Evolutionary conservation across 441 rosid species (phyloP), one percentile per base, ranked within the genome.

Genomic region (California macrophylla): DNA sequence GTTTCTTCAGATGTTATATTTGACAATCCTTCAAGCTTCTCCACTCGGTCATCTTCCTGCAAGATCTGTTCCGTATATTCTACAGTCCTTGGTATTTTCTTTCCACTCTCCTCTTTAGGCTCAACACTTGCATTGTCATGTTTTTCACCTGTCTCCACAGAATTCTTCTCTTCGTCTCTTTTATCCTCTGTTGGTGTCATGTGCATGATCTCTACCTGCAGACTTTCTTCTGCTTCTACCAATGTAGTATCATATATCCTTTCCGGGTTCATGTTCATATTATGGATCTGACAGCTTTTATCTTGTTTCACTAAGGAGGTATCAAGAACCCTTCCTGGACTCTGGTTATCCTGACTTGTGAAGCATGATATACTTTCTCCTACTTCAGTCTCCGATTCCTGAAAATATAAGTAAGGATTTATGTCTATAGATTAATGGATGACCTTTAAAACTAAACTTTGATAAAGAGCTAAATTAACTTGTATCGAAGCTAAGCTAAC

Each of bases 31-130:
- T 64, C 58, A 42, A 58, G 28, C 21, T 50, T 65, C 28, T 69
- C 67, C 29, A n/a, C 72, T 26, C 10, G 62, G 40, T 68, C 72
- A 67, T 30, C 68, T 25, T 68, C 62, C 45, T 16, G 67, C 25
- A 28, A 0, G 0, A 0, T 63, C 36, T 66, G 15, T 69, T 69
- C 70, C 4, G 7, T 9, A 64, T 54, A 16, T 20, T 54, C 69
- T 69, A 52, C 28, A 0, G 13, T 6, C 0, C 0, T 62, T 1
- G 15, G n/a, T 0, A 40, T 16, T 8, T 26, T 65, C 25, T 63
- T 64, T 20, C 32, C 21, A 42, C 68, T 30, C 62, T 69, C 56
- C 21, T 16, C 56, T 50, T 50, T 16, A 50, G 20, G 6, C 2
- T 36, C 40, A 7, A 36, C 40, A 36, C 0, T 3, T 7, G 7